Percentiles rank a stretch among this genome's conserved stretches.
Evolutionary conservation across 1,284 basidiomycete species (phyloP).

Genomic region (Papiliotrema terrestris): DNA sequence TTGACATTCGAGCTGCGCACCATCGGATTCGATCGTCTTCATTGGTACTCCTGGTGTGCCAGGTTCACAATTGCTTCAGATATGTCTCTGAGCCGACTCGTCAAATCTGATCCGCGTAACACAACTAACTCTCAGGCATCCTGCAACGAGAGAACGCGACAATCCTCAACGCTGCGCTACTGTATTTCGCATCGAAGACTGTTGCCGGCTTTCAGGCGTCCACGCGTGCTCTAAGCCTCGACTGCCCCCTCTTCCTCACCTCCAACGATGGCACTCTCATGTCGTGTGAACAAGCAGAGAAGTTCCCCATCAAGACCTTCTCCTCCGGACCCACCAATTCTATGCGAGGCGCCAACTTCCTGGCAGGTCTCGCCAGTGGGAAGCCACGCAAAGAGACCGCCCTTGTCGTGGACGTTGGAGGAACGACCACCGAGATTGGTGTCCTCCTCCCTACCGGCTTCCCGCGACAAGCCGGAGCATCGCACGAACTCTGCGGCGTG

Average conservation of each 20-base stretch:
- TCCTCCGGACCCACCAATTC: conserved; percentile 61
- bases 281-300: conserved; percentile 54
- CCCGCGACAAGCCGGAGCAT: conserved; percentile 33
- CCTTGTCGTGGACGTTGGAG: conserved; percentile 60
- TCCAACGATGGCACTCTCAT: conserved; percentile 60
- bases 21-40: too few species aligned
- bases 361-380: conserved; percentile 50
- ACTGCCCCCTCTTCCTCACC: conserved; percentile 57
- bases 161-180: conserved; percentile 60
- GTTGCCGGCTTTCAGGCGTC: conserved; percentile 56
- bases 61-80: too few species aligned
- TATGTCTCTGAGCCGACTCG: too few species aligned
- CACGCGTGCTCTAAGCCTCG: conserved; percentile 52
- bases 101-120: not conserved
- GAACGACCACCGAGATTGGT: conserved; percentile 50
- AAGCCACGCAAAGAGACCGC: conserved; percentile 48
- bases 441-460: conserved; percentile 32
- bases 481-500: conserved; percentile 33
- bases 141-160: conserved; percentile 61
- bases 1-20: too few species aligned
- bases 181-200: conserved; percentile 55
- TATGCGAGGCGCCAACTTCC: conserved; percentile 59
- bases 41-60: too few species aligned
- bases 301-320: conserved; percentile 60
- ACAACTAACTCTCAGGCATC: conserved; percentile 47